Conservation (phyloP, 352 stramenopile species). For the Phytopythium litorale region DNA sequence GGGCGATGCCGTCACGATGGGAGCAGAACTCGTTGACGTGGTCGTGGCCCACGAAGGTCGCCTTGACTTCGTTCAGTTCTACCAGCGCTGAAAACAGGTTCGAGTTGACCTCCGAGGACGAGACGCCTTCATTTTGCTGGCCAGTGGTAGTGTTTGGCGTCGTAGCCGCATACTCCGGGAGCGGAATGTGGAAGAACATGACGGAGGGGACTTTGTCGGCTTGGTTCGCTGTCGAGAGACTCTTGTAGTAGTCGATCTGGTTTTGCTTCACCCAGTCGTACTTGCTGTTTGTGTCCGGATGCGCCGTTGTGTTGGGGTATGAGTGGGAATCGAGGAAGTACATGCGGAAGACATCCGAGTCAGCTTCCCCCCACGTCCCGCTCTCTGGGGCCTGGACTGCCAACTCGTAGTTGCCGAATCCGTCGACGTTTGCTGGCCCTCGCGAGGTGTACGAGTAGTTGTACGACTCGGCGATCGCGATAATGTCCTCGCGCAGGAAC, state of each 20-base stretch:
- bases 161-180: conserved; percentile 39
- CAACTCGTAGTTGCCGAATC: conserved; percentile 57
- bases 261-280: conserved; percentile 56
- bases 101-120: conserved; percentile 32
- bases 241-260: conserved; percentile 43
- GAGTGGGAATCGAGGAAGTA: conserved; percentile 58
- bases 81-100: conserved; percentile 37
- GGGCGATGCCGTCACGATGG: conserved; percentile 32
- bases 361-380: conserved; percentile 23
- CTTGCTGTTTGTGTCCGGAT: conserved; percentile 25
- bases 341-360: conserved; percentile 43
- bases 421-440: conserved; percentile 28
- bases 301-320: conserved; percentile 20
- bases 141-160: conserved; percentile 17
- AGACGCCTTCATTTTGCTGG: conserved; percentile 36
- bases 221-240: conserved; percentile 21
- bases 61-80: conserved; percentile 55
- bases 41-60: conserved; percentile 54
- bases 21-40: conserved; percentile 63
- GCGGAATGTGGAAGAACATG: conserved; percentile 71
- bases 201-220: conserved; percentile 24
- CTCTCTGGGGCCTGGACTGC: conserved; percentile 29
- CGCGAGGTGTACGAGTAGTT: conserved; percentile 38
- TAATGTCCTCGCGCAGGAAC: conserved; percentile 32
- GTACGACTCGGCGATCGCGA: conserved; percentile 23